Evolutionary conservation across 164 flowering plant species (phyloP), one percentile per base, ranked within the genome.

Genomic region (Tetrastigma voinierianum): DNA sequence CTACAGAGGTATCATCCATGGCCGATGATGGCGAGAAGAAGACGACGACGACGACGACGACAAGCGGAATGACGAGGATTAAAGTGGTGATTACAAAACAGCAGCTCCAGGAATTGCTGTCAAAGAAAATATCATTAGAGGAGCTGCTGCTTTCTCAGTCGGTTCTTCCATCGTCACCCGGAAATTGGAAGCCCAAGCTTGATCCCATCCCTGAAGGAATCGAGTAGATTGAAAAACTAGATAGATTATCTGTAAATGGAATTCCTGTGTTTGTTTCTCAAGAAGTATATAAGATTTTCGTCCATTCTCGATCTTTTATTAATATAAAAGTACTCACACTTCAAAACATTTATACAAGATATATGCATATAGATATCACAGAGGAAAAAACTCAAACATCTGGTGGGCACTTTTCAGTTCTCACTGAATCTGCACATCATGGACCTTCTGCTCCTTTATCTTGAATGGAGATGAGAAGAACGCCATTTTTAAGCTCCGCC

Each of bases 401-500:
- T 32, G 6, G 6, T 32, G 40, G 40, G 40, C 40, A 7, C 40
- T 32, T 57, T 17, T 84, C 40, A 7, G 6, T 32, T 57, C 15
- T 84, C 76, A 89, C 72, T 84, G 74, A 19, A 90, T 76, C 10
- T 80, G 44, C 4, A 92, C 91, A 68, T 92, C 93, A 8, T 86
- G 51, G n/a, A 85, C 90, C 74, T 83, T 93, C n/a, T 70, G 77
- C 48, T 87, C 90, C 46, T 82, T 76, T 1, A 65, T 59, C 82
- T 87, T 93, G 98, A 64, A 90, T 72, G 4, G 82, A 18, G 12
- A 91, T 77, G 65, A 76, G 72, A 10, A 94, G 81, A 17, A 94
- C 96, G 0, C 93, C 93, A 70, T 88, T 80, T 72, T 82, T 86
- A 8, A 91, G 67, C 81, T 90, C 96, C 1, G 90, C 98, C 58